Evolutionary conservation across 2,329 filamentous ascomycete genomes (phyloP).

Genomic region (Aspergillus aculeatus): DNA sequence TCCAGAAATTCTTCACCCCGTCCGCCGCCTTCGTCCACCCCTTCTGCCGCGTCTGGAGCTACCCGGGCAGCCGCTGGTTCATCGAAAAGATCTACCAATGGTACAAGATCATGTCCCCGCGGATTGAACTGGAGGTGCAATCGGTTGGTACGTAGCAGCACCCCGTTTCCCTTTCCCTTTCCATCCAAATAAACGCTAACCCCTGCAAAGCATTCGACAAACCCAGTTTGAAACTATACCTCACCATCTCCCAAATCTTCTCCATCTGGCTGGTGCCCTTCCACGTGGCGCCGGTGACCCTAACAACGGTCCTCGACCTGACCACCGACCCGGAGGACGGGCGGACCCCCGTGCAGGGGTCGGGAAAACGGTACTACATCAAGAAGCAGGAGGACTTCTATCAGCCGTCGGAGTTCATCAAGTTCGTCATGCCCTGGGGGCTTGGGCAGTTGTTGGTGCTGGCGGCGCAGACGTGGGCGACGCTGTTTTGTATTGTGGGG

Average conservation of each 20-base stretch:
- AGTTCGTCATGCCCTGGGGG: constrained; percentile 65
- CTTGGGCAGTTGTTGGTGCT: constrained; percentile 55
- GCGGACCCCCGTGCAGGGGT: constrained; percentile 11
- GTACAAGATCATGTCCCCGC: constrained; percentile 80
- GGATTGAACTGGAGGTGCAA: constrained; percentile 66
- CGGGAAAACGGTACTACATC: constrained; percentile 65
- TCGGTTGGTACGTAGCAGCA: constrained; percentile 47
- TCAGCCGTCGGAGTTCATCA: constrained; percentile 71
- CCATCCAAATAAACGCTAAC: constrained; percentile 1
- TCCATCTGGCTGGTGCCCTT: constrained; percentile 75
- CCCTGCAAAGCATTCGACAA: constrained; percentile 61
- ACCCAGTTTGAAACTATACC: constrained; percentile 65
- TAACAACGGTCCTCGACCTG: constrained; percentile 68
- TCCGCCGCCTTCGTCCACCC: constrained; percentile 75
- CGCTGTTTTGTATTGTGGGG: constrained; percentile 63
- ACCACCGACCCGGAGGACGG: constrained; percentile 43
- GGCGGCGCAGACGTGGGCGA: constrained; percentile 64
- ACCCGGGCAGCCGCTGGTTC: constrained; percentile 63
- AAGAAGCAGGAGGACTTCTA: constrained; percentile 77
- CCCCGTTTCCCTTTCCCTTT: no score
- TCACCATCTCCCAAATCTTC: constrained; percentile 72
- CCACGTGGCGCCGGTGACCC: constrained; percentile 64
- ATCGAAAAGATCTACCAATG: constrained; percentile 72
- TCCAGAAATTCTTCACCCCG: constrained; percentile 71
- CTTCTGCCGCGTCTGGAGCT: constrained; percentile 66